Evolutionary conservation across 2,329 filamentous ascomycete genomes (phyloP).

Genomic region (Pestalotiopsis sp.): DNA sequence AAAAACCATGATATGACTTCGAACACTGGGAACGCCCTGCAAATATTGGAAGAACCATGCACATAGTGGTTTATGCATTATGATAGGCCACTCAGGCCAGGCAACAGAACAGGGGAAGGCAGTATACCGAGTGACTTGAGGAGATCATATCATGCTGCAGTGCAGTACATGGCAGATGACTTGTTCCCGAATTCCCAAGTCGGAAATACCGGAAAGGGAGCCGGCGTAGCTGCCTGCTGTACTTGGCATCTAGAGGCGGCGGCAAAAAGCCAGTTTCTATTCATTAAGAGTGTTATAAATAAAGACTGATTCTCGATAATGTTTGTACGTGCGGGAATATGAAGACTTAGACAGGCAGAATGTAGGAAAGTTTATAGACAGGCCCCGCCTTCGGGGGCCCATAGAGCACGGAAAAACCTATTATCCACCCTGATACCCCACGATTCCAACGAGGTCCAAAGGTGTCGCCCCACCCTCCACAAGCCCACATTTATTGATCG

Average conservation of each 20-base stretch:
- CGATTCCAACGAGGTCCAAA: not conserved
- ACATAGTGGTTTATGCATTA: no score
- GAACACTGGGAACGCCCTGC: no score
- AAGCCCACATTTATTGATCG: not conserved
- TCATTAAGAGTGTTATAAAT: no score
- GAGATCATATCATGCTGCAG: not conserved
- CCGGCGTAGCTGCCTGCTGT: no score
- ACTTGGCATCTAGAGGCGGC: no score
- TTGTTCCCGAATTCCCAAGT: no score
- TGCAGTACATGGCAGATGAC: not conserved
- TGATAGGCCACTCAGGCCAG: not conserved
- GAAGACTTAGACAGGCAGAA: not conserved
- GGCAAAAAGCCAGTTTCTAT: no score
- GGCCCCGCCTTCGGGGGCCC: not conserved
- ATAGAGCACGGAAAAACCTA: conserved; percentile 2
- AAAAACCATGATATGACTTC: no score
- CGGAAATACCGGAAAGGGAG: no score
- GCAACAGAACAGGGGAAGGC: not conserved
- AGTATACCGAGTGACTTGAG: not conserved
- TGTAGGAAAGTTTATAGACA: not conserved
- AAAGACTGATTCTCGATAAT: no score
- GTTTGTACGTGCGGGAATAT: not conserved
- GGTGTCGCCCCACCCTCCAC: not conserved
- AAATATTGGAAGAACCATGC: no score
- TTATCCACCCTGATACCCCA: conserved; percentile 1